Conservation (phyloP, 2,329 filamentous ascomycete species). For the Alternaria gansuensis region DNA sequence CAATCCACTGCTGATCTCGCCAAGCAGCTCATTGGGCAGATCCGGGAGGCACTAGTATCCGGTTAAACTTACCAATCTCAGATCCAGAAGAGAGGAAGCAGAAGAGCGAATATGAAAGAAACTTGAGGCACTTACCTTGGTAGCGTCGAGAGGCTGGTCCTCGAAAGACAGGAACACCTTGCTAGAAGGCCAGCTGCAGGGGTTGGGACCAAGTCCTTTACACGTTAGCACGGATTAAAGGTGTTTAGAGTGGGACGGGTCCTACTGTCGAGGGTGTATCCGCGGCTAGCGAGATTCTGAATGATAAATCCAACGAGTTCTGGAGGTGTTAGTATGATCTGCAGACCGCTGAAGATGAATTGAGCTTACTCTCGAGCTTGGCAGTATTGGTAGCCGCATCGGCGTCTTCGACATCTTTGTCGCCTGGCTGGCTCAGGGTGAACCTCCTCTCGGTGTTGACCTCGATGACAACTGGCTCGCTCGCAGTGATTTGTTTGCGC, state of each 20-base stretch:
- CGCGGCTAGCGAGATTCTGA: background rate
- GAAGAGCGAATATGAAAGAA: background rate
- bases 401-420: background rate
- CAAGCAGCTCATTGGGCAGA: slow-evolving; percentile 7
- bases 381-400: background rate
- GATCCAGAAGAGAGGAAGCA: background rate
- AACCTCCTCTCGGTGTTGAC: background rate
- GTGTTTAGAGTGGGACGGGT: background rate
- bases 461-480: background rate
- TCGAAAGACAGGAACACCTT: background rate
- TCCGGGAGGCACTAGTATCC: background rate
- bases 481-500: background rate
- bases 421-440: background rate
- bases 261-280: background rate
- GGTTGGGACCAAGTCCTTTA: background rate
- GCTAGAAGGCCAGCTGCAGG: background rate
- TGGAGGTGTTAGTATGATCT: background rate
- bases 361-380: background rate
- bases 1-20: background rate
- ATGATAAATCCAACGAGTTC: background rate
- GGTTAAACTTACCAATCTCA: background rate
- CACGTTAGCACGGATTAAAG: background rate
- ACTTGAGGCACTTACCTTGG: background rate
- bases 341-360: background rate
- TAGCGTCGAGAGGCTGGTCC: background rate